Base-by-base conservation (phyloP, 2,329 filamentous ascomycete species). In the Karstenula rhodostoma region DNA sequence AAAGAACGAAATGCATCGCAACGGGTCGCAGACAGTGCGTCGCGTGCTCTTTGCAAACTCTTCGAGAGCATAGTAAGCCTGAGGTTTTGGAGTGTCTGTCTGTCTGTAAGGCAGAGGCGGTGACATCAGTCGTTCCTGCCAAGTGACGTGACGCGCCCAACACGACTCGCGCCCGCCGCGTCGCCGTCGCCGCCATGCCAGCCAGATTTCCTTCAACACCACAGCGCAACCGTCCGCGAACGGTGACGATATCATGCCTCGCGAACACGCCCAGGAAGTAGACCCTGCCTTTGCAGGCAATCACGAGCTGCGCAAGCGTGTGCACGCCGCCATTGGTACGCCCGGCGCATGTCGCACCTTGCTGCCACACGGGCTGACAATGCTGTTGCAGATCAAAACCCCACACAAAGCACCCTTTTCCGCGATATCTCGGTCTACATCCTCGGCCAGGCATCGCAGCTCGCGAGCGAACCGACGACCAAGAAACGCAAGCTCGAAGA, bases 401-500 rank as follows among this genome's bases (percentile, higher is more conserved):
- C 76, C 1, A 64, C 69, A 2, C 73, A 76, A 48, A 71, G 62
- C 54, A 67, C 66, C 6, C 71, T 78, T 17, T 77, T 78, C 56
- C 71, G 71, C 66, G 76, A 77, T 60, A 77, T 78, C 22, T 77
- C 75, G 12, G 70, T 68, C 6, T 77, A 71, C 25, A 77, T 78
- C 10, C 64, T 78, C 17, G 66, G 67, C 23, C 69, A 71, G 46
- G 49, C 67, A 1, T 66, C 71, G 27, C 69, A 69, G 23, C 44
- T 63, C 27, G 17, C 69, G 2, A 50, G 53, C 40, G 72, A 76
- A 56, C 75, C 74, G 9, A 67, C 71, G 17, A 63, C 73, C 1
- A 79, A 79, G 68, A 79, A 79, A 63, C 76, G 78, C 57, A 80
- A 78, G 61, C 57, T 79, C 6, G 76, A 78, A 7, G 70, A 73